phyloP scores from a whole-genome alignment of 2,329 filamentous ascomycete species.

The Penicillium verrucosum region DNA sequence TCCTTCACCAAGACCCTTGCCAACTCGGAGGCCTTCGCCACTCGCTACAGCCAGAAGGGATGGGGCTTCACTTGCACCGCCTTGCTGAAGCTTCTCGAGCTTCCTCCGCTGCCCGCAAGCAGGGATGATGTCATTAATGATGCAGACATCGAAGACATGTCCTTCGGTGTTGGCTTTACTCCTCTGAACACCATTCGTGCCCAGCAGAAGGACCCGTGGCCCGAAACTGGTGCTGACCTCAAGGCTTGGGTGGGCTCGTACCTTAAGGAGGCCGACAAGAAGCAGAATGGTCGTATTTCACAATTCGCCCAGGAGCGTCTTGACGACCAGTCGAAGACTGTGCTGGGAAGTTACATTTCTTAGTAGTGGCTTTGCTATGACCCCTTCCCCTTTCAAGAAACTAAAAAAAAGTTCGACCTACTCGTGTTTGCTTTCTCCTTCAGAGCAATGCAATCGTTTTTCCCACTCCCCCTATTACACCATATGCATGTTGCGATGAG shows the following conservation, averaged over 20 bases:
- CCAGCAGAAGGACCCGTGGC: constrained; percentile 72
- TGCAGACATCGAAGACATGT: constrained; percentile 88
- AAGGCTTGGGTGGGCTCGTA: constrained; percentile 79
- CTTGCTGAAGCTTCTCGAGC: constrained; percentile 83
- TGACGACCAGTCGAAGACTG: constrained; percentile 54
- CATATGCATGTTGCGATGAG: constrained; percentile 11
- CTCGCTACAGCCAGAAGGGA: constrained; percentile 72
- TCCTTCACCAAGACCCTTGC: constrained; percentile 90
- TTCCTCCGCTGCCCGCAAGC: constrained; percentile 70
- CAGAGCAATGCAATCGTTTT: not conserved
- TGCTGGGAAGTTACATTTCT: constrained; percentile 49
- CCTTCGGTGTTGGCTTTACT: constrained; percentile 93
- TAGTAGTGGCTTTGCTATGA: constrained; percentile 11
- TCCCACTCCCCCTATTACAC: not conserved
- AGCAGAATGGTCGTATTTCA: constrained; percentile 67
- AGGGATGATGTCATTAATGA: constrained; percentile 78
- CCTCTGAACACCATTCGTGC: constrained; percentile 86
- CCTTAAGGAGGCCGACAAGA: constrained; percentile 71
- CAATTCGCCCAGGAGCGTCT: constrained; percentile 71
- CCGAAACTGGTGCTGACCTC: constrained; percentile 74
- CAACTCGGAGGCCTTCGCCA: constrained; percentile 78
- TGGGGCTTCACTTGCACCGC: constrained; percentile 88
- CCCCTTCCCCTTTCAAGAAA: not conserved
- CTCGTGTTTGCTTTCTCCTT: not conserved
- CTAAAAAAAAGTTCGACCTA: constrained; percentile 2